Evolutionary conservation across 176 grass and related monocot species (phyloP).

Genomic region (Carex scoparia): DNA sequence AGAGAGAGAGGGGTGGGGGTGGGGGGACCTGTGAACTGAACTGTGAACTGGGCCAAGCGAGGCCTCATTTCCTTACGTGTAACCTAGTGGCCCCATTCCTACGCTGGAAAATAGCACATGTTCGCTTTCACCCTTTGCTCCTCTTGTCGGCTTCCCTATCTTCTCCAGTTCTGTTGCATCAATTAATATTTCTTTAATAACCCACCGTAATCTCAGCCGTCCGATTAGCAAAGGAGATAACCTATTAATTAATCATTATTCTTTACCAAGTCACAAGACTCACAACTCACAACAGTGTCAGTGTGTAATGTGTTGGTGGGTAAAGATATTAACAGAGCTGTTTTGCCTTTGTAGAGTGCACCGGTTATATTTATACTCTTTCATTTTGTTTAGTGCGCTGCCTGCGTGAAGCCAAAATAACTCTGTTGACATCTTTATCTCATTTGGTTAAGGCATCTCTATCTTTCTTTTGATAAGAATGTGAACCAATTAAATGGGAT

Average conservation of each 20-base stretch:
- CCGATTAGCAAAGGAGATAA: background rate
- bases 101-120: constrained; percentile 32
- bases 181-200: no score
- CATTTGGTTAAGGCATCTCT: no score
- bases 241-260: background rate
- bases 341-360: no score
- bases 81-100: background rate
- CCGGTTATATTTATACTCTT: no score
- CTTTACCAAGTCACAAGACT: no score
- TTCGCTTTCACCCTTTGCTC: constrained; percentile 44
- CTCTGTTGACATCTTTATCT: no score
- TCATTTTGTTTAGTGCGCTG: no score
- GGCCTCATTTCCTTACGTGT: constrained; percentile 17
- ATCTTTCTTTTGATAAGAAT: no score
- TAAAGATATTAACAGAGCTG: no score
- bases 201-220: background rate
- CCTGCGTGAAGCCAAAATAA: no score
- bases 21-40: constrained; percentile 2
- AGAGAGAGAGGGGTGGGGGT: background rate
- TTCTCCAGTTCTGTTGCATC: background rate
- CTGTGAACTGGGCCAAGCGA: background rate
- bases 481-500: no score
- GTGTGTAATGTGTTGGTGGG: background rate
- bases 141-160: constrained; percentile 30
- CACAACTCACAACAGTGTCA: no score